Percentiles rank a stretch among this genome's conserved stretches.
Conservation (phyloP, 2,329 filamentous ascomycete species). For the Lasiodiplodia theobromae region DNA sequence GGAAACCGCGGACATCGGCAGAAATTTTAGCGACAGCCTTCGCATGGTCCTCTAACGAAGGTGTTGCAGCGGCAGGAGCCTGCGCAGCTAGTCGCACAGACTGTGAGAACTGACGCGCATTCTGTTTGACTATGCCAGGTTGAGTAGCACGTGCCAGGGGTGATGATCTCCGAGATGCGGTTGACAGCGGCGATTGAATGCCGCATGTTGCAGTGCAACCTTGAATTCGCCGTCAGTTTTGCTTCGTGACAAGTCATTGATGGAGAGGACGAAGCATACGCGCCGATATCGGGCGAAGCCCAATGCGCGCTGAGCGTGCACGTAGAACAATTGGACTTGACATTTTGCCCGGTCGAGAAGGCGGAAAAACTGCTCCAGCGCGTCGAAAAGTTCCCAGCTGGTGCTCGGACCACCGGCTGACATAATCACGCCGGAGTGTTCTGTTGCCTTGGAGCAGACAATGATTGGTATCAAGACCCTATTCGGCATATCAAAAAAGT, state of each 20-base stretch:
- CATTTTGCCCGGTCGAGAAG: constrained; percentile 24
- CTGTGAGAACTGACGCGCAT: constrained; percentile 5
- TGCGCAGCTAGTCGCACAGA: neutral
- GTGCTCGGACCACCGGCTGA: constrained; percentile 14
- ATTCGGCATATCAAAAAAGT: too few relatives aligned
- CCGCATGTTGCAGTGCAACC: neutral
- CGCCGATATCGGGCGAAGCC: constrained; percentile 19
- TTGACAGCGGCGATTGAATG: constrained; percentile 2
- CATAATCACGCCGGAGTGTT: neutral
- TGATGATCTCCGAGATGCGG: constrained; percentile 4
- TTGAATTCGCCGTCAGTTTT: constrained; percentile 3
- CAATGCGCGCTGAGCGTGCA: constrained; percentile 17
- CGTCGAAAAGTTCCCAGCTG: constrained; percentile 4
- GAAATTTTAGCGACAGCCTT: constrained; percentile 55
- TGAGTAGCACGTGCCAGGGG: constrained; percentile 3
- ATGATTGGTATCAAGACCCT: neutral
- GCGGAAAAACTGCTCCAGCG: constrained; percentile 18
- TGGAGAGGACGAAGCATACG: constrained; percentile 17
- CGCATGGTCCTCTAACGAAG: constrained; percentile 49
- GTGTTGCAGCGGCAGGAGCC: constrained; percentile 29
- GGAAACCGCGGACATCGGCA: constrained; percentile 56
- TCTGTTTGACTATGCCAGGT: neutral
- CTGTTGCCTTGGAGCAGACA: neutral
- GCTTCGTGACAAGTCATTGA: neutral
- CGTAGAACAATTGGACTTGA: constrained; percentile 14